Conservation (phyloP, 495 filamentous ascomycete species). For the Emericellopsis terricola region DNA sequence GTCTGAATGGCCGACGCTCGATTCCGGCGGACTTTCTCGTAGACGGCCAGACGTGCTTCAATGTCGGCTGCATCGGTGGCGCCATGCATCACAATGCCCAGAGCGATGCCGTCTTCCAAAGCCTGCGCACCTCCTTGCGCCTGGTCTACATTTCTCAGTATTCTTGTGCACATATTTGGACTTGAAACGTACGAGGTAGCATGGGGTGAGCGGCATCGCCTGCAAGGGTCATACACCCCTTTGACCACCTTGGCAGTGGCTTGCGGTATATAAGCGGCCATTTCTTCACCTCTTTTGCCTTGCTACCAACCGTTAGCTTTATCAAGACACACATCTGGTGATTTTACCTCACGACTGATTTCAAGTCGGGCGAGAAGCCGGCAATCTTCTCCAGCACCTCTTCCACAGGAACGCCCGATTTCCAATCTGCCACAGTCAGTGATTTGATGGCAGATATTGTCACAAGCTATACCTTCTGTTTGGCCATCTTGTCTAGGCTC, state of each 20-base stretch:
- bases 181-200: slow-evolving; percentile 24
- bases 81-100: slow-evolving; percentile 15
- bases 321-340: too few relatives aligned
- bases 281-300: slow-evolving; percentile 20
- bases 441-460: too few relatives aligned
- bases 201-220: slow-evolving; percentile 33
- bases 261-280: slow-evolving; percentile 25
- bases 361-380: slow-evolving; percentile 7
- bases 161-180: too few relatives aligned
- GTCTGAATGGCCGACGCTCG: slow-evolving; percentile 34
- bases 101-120: slow-evolving; percentile 24
- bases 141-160: slow-evolving; percentile 26
- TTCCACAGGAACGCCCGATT: slow-evolving; percentile 7
- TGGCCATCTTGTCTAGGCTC: too few relatives aligned
- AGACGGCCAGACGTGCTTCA: slow-evolving; percentile 24
- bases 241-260: slow-evolving; percentile 15
- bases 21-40: slow-evolving; percentile 29
- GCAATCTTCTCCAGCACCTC: slow-evolving; percentile 7
- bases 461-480: too few relatives aligned
- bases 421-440: too few relatives aligned
- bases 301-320: too few relatives aligned
- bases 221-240: slow-evolving; percentile 18
- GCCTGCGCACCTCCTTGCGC: slow-evolving; percentile 28
- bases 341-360: slow-evolving; percentile 7
- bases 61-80: slow-evolving; percentile 15